Evolutionary conservation across 1,284 basidiomycete species (phyloP), one percentile per base, ranked within the genome.

Genomic region (Trametes polyzona): DNA sequence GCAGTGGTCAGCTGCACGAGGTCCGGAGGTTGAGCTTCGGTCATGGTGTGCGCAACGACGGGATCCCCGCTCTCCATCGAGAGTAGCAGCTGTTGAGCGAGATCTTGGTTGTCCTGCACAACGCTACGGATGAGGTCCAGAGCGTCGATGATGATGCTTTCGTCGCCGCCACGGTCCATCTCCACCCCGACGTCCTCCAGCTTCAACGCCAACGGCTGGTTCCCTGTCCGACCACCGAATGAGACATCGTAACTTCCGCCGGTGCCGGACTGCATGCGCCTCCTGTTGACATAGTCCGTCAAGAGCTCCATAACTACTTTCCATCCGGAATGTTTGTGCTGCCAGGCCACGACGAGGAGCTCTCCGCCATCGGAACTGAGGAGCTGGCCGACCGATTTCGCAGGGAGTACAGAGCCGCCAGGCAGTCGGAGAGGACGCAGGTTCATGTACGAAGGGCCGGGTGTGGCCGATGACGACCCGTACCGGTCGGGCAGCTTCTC

Each of bases 261-360:
- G 4, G 74, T 70, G 74, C 73, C 66, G 10, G 68, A 61, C 26
- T 65, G 65, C 43, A 66, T 55, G 12, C 82, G 78, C 55, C 78
- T 74, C 36, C 81, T 79, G 58, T 83, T 84, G 47, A 88, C 83
- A 66, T 89, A 93, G 67, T 88, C 84, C 5, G 84, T 83, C 49
- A 96, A 75, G 19, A 94, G 74, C 65, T 95, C 94, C 10, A 92
- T 72, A 17, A 95, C 74, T 14, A 95, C 70, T 65, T 85, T 88
- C 93, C 93, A 95, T 0, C 90, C 93, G 10, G 87, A 92, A 67
- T 92, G 84, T 36, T 84, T 75, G 59, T 90, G 86, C 58, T 89
- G 79, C 93, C 93, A 96, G n/a, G 82, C 79, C 1, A 95, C 83
- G 9, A 91, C 85, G 39, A 92, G 75, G 9, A 83, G 78, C 33